Percentiles rank a stretch among this genome's conserved stretches.
phyloP scores from a whole-genome alignment of 768 basidiomycete species.

The Boletus edulis region DNA sequence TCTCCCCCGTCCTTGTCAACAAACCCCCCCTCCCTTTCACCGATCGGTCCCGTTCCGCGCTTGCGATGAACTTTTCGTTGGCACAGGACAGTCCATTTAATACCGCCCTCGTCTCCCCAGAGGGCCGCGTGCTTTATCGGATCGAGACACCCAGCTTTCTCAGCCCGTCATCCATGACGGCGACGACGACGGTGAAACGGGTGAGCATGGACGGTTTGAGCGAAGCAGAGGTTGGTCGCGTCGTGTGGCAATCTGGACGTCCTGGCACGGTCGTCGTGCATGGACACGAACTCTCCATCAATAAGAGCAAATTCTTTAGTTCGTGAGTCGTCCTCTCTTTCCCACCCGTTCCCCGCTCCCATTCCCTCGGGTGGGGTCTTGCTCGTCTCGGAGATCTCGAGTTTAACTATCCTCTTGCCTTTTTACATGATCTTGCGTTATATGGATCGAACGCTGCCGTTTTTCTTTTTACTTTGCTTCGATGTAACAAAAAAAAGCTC shows the following conservation, averaged over 20 bases:
- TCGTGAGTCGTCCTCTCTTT: slow-evolving; percentile 24
- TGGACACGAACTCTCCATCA: slow-evolving; percentile 27
- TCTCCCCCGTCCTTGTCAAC: not conserved
- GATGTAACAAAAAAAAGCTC: slow-evolving; percentile 19
- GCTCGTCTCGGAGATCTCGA: not conserved
- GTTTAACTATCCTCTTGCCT: slow-evolving; percentile 5
- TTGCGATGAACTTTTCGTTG: slow-evolving; percentile 31
- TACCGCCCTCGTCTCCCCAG: slow-evolving; percentile 29
- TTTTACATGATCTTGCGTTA: not conserved
- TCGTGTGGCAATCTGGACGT: slow-evolving; percentile 31
- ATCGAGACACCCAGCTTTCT: slow-evolving; percentile 26
- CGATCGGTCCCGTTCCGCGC: not conserved
- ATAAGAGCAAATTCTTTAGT: slow-evolving; percentile 27
- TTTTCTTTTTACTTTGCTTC: not conserved
- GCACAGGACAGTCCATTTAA: slow-evolving; percentile 32
- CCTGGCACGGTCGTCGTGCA: slow-evolving; percentile 26
- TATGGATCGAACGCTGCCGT: not conserved
- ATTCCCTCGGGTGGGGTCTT: not conserved
- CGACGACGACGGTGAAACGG: slow-evolving; percentile 25
- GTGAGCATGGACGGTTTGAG: slow-evolving; percentile 23
- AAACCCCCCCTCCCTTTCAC: not conserved
- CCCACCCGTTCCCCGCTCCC: not conserved
- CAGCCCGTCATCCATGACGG: slow-evolving; percentile 4
- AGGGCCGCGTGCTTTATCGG: slow-evolving; percentile 28
- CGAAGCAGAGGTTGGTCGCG: slow-evolving; percentile 27